Base-by-base conservation (phyloP, 1,139 yeast species). In the Zygosaccharomyces sapae region DNA sequence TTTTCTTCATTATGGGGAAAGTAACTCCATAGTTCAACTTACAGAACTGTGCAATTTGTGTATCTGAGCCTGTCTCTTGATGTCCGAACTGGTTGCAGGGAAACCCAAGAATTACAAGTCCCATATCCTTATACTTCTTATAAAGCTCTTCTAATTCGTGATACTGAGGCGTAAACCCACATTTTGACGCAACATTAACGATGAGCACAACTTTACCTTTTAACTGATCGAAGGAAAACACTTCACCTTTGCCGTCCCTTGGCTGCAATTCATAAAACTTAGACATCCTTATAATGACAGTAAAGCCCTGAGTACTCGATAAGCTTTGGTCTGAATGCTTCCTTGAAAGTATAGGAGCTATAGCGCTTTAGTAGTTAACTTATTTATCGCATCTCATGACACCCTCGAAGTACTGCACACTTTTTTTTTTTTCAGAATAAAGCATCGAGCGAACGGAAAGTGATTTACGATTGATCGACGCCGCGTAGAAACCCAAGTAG, bases 11-110 rank as follows among this genome's bases (percentile, higher is more conserved):
- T 24, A 90, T 77, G 13, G 69, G 70, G 57, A 68, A 69, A 12
- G 84, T 73, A 33, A 87, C 95, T 12, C 86, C 83, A 64, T 74
- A 89, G 56, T 76, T 77, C 44, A 69, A 54, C 41, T 76, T 72
- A 57, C 90, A 83, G 60, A 76, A 77, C 34, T 67, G 61, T 5
- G 75, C 77, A 46, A 87, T 82, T 54, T 81, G 78, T 40, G 71
- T 75, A 38, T 79, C 80, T 3, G 76, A 65, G 1, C 79, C 79
- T 2, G 95, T 95, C 61, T 88, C 96, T 69, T 90, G 95, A 57
- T 76, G 77, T 19, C 85, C 87, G 63, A 90, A 90, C 66, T 89
- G 97, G 66, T 83, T 81, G 63, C 87, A 81, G 49, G 97, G 97
- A 77, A 90, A 89, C 1, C 95, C 97, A 41, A 90, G 64, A 44